Percentiles rank a stretch among this genome's conserved stretches.
phyloP scores from a whole-genome alignment of 225 moss, liverwort and hornwort genomes.

The Pseudisothecium myosuroides region DNA sequence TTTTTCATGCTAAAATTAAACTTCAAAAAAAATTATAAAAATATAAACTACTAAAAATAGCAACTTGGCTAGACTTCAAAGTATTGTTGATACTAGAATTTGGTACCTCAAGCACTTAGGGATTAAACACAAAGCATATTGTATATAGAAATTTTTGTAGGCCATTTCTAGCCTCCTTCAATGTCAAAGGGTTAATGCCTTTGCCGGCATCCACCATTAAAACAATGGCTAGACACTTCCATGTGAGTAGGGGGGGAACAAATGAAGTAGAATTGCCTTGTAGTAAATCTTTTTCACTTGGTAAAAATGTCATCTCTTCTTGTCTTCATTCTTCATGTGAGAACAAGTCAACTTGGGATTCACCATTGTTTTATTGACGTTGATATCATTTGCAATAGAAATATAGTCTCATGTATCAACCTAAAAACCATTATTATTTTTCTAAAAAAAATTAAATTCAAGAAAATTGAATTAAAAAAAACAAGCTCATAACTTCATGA shows the following conservation, averaged over 20 bases:
- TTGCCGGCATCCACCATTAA: rapidly evolving
- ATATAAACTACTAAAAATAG: too few relatives aligned
- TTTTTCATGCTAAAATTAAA: too few relatives aligned
- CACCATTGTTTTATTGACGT: not conserved
- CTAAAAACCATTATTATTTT: not conserved
- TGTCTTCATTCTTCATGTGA: not conserved
- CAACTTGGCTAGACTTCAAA: too few relatives aligned
- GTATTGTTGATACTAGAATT: too few relatives aligned
- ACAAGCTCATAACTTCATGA: not conserved
- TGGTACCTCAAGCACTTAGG: too few relatives aligned
- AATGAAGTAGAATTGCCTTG: not conserved
- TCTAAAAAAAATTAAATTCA: too few relatives aligned
- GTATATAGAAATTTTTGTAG: too few relatives aligned
- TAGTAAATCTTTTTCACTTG: not conserved
- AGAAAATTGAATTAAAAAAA: not conserved
- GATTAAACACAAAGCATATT: too few relatives aligned
- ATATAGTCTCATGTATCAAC: not conserved
- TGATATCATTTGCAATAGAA: not conserved
- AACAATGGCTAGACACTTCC: not conserved
- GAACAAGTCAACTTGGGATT: not conserved
- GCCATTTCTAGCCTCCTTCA: too few relatives aligned
- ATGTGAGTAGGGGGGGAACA: not conserved
- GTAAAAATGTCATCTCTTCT: not conserved
- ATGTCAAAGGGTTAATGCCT: too few relatives aligned
- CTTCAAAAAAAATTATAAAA: too few relatives aligned